These are phyloP conservation scores for Paramecium tetraurelia DNA, from an alignment of 73 alveolate species.

Conservation along the genomic window DNA sequence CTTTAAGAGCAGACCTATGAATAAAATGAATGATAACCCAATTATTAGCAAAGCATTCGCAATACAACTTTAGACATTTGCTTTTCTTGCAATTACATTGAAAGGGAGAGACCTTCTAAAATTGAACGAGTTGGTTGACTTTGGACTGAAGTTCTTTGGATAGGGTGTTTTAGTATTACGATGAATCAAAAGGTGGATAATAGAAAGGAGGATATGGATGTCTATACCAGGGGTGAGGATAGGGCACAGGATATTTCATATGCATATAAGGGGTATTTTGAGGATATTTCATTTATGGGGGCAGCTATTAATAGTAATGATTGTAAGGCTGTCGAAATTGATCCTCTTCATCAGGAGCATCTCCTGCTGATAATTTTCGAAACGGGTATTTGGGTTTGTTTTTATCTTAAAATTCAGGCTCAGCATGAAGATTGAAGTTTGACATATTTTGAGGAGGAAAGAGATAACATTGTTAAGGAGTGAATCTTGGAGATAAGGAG, in stretches of 20 bases:
- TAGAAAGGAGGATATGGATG: constrained; percentile 21
- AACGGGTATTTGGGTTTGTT: constrained; percentile 2
- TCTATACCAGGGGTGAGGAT: background rate
- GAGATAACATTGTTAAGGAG: constrained; percentile 2
- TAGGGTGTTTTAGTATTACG: background rate
- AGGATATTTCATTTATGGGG: constrained; percentile 2
- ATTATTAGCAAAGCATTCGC: constrained; percentile 60
- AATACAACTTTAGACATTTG: constrained; percentile 52
- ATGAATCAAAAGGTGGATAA: background rate
- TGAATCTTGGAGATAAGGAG: constrained; percentile 11
- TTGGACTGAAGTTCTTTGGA: constrained; percentile 39
- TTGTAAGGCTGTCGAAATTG: background rate
- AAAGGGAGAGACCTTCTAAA: background rate
- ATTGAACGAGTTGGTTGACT: background rate
- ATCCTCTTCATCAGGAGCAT: background rate
- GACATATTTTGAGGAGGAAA: background rate
- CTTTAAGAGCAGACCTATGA: constrained; percentile 11
- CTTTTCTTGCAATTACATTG: constrained; percentile 56
- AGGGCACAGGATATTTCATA: background rate
- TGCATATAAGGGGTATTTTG: background rate
- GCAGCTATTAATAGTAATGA: background rate
- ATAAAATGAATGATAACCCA: constrained; percentile 10
- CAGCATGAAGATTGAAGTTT: background rate
- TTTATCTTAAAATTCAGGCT: background rate
- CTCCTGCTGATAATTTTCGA: background rate